Percentiles rank a stretch among this genome's conserved stretches.
Evolutionary conservation across 2,329 filamentous ascomycete species (phyloP).

Genomic region (Pseudopyricularia cyperi): DNA sequence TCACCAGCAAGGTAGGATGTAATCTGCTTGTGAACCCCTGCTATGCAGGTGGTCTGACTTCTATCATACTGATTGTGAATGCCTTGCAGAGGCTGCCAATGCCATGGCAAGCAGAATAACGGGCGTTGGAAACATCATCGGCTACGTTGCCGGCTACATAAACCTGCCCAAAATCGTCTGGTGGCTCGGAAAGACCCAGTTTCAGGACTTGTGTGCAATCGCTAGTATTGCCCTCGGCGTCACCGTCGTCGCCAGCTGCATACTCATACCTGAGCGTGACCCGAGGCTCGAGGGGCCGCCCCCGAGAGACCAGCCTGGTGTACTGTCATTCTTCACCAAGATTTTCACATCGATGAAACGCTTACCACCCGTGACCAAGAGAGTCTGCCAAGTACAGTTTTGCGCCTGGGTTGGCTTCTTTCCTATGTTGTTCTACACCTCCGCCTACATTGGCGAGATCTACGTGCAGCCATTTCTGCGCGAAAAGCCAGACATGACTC

Average conservation of each 20-base stretch:
- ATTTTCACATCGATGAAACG: slow-evolving; percentile 65
- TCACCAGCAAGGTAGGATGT: slow-evolving; percentile 58
- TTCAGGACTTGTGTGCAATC: slow-evolving; percentile 82
- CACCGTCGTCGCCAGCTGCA: slow-evolving; percentile 60
- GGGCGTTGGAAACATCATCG: slow-evolving; percentile 80
- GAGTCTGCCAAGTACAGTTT: slow-evolving; percentile 71
- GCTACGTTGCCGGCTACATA: slow-evolving; percentile 77
- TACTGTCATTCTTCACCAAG: slow-evolving; percentile 67
- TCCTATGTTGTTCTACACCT: slow-evolving; percentile 89
- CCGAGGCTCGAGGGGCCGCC: slow-evolving; percentile 58
- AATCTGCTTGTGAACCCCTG: not conserved
- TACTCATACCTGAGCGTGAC: slow-evolving; percentile 64
- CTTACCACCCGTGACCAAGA: slow-evolving; percentile 69
- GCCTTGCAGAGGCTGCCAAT: slow-evolving; percentile 61
- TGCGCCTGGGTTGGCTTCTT: slow-evolving; percentile 95
- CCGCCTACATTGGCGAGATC: slow-evolving; percentile 85
- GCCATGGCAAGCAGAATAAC: slow-evolving; percentile 83
- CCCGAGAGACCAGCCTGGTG: slow-evolving; percentile 44
- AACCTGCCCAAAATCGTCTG: slow-evolving; percentile 63
- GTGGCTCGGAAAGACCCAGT: slow-evolving; percentile 78
- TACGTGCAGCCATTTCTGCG: slow-evolving; percentile 75
- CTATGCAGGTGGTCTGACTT: too few species aligned
- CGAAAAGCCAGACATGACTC: slow-evolving; percentile 63
- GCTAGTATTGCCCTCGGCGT: slow-evolving; percentile 59
- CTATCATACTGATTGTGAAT: not conserved